A percentile compares a stretch with the other conserved stretches of the same genome.
phyloP scores from a whole-genome alignment of 75 land plant species.

The Cupressus sempervirens region DNA sequence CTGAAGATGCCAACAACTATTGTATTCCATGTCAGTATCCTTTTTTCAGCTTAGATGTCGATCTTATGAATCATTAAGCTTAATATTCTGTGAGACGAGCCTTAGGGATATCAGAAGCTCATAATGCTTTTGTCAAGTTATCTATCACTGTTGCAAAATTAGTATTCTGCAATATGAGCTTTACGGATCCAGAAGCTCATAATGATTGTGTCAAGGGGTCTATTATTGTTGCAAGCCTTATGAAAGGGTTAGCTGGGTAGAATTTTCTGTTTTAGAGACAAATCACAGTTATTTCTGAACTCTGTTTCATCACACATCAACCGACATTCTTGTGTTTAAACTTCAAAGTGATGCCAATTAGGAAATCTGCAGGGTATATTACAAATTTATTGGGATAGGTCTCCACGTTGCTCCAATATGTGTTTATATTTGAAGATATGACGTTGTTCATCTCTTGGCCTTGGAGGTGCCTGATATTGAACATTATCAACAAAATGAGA shows the following conservation, averaged over 20 bases:
- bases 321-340: not conserved
- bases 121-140: not conserved
- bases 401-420: not conserved
- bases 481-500: not conserved
- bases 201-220: not conserved
- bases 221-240: not conserved
- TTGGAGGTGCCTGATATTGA: not conserved
- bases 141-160: not conserved
- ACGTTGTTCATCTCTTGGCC: not conserved
- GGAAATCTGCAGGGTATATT: not conserved
- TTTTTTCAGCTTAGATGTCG: not conserved
- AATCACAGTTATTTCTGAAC: not conserved
- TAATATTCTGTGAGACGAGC: not conserved
- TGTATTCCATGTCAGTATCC: not conserved
- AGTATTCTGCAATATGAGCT: not conserved
- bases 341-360: not conserved
- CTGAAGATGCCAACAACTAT: not conserved
- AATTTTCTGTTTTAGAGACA: not conserved
- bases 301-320: not conserved
- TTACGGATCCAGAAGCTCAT: not conserved
- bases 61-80: not conserved
- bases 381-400: not conserved
- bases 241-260: not conserved
- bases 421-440: not conserved
- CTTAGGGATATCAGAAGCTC: not conserved